phyloP scores from a whole-genome alignment of 2,329 filamentous ascomycete genomes.

The Fonsecaea nubica region DNA sequence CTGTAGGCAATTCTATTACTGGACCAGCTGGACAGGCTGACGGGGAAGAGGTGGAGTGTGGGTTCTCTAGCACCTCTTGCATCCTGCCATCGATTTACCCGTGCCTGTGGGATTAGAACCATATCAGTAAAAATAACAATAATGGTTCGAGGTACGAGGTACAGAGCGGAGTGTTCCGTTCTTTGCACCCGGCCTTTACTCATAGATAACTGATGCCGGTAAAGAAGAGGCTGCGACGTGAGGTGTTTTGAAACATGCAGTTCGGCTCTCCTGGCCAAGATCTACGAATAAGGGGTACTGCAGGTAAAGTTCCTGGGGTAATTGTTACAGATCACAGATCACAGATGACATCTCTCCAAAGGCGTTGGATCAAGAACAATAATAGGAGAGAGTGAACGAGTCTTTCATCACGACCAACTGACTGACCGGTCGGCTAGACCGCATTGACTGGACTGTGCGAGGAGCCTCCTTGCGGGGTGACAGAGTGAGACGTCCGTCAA shows the following conservation, averaged over 20 bases:
- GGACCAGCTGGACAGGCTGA: neutral
- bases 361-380: neutral
- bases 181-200: neutral
- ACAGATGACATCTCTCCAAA: neutral
- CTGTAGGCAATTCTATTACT: no score
- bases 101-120: no score
- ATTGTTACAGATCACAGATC: neutral
- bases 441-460: no score
- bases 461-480: no score
- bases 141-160: no score
- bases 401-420: no score
- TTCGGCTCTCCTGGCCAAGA: neutral
- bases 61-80: neutral
- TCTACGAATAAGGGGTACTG: neutral
- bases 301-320: no score
- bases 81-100: neutral
- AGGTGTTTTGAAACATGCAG: conserved; percentile 4
- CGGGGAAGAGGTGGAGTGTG: neutral
- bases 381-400: neutral
- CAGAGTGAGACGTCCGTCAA: no score
- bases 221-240: conserved; percentile 8
- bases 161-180: no score
- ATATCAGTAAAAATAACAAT: neutral
- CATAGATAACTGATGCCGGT: neutral
- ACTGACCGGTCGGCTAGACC: no score